phyloP scores from a whole-genome alignment of 768 basidiomycete genomes.

The Amanita phalloides region DNA sequence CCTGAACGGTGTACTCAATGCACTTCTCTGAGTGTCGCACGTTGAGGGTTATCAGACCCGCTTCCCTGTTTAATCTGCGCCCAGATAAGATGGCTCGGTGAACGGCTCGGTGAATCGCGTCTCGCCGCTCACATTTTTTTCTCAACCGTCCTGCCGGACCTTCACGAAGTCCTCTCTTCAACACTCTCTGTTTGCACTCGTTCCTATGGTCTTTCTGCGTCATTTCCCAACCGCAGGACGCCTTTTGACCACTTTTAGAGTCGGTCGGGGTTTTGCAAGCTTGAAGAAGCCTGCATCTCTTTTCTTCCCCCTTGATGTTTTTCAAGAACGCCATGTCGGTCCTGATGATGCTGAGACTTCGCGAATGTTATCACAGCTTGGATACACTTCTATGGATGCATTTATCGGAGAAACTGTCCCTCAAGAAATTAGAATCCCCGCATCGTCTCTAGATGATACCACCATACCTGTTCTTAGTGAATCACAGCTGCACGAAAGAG shows the following conservation, averaged over 20 bases:
- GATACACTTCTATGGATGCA: constrained; percentile 80
- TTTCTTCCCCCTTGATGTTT: constrained; percentile 83
- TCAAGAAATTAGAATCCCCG: constrained; percentile 60
- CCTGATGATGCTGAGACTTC: constrained; percentile 75
- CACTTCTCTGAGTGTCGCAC: background rate
- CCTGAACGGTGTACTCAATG: background rate
- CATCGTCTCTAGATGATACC: constrained; percentile 47
- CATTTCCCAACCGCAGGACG: constrained; percentile 9
- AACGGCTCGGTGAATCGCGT: constrained; percentile 35
- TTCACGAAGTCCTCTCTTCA: constrained; percentile 10
- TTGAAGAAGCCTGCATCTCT: constrained; percentile 50
- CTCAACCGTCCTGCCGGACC: constrained; percentile 12
- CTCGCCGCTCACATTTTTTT: constrained; percentile 15
- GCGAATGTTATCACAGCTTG: constrained; percentile 75
- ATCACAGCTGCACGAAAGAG: constrained; percentile 67
- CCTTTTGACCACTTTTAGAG: constrained; percentile 11
- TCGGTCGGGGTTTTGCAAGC: constrained; percentile 41
- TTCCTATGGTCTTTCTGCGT: constrained; percentile 14
- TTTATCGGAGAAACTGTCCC: constrained; percentile 85
- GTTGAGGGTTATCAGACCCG: background rate
- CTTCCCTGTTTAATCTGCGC: background rate
- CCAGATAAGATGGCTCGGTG: constrained; percentile 38
- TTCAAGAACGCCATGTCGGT: constrained; percentile 86
- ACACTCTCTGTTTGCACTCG: constrained; percentile 17
- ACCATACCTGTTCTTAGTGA: constrained; percentile 77